Evolutionary conservation across 345 rosid genomes (phyloP), one percentile per base, ranked within the genome.

Genomic region (Lumnitzera racemosa): DNA sequence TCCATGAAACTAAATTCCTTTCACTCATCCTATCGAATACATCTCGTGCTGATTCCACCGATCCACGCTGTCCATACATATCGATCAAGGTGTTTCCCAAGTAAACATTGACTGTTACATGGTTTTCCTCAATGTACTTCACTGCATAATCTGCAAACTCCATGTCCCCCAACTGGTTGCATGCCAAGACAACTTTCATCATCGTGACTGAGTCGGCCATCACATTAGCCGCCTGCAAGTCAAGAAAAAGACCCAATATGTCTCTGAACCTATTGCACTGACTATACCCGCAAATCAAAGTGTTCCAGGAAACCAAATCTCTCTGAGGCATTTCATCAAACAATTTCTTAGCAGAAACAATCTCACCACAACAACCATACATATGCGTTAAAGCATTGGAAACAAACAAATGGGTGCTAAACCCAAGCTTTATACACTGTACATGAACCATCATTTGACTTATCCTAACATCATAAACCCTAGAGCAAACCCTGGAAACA

Each of bases 301-400:
- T 79, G 66, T 84, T 87, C 94, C 90, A 87, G 23, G 84, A 83
- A 64, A 86, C 85, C 69, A 83, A 67, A 66, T 87, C 95, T 67
- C 79, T 76, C 0, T 75, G 71, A 5, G 10, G 49, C 83, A 78
- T 80, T 73, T 65, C 65, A 67, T 80, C 84, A 54, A 87, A 84
- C 81, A 81, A 64, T 5, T 69, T 66, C 51, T 46, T 61, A 2
- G 81, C 90, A 55, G 12, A 50, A n/a, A 9, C 64, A 59, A 80
- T 16, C 46, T 66, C 67, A 46, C 80, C 63, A 31, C 69, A 76
- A 49, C 54, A 57, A 0, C 54, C 72, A 53, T 80, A 84, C 79
- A 76, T 56, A 6, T 64, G 66, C 12, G 84, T 74, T 71, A 87
- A 76, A 65, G 79, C 79, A 61, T 84, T 87, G 12, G 83, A 74